Evolutionary conservation across 371 early-diverging fungal genomes (phyloP).

Genomic region (Capillidium rhysosporum): DNA sequence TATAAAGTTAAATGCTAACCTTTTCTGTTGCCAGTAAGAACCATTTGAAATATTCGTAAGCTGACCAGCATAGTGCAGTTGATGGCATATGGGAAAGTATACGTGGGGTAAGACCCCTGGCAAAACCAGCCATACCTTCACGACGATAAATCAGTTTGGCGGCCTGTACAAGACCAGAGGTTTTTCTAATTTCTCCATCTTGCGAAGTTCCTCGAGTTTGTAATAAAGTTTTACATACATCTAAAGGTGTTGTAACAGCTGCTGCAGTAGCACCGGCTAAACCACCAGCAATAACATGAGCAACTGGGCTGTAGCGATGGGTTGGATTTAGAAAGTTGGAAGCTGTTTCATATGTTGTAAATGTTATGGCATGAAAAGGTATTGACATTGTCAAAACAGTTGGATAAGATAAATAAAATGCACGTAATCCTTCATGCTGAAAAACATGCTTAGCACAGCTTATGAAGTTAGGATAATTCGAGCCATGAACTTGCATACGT

Average conservation of each 20-base stretch:
- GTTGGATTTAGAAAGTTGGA: constrained; percentile 50
- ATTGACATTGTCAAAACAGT: constrained; percentile 76
- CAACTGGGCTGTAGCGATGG: constrained; percentile 58
- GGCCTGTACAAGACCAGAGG: constrained; percentile 48
- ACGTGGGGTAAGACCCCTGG: constrained; percentile 62
- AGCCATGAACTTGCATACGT: constrained; percentile 69
- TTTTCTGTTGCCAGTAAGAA: constrained; percentile 13
- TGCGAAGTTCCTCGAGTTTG: constrained; percentile 66
- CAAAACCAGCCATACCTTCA: constrained; percentile 59
- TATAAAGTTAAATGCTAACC: background rate
- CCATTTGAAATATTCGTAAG: constrained; percentile 78
- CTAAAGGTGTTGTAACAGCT: constrained; percentile 78
- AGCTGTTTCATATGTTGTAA: constrained; percentile 70
- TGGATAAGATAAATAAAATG: constrained; percentile 83
- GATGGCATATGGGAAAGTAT: constrained; percentile 77
- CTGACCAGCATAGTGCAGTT: constrained; percentile 87
- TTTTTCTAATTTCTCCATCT: constrained; percentile 44
- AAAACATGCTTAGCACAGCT: constrained; percentile 43
- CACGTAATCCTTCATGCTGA: constrained; percentile 49
- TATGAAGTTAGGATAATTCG: constrained; percentile 29
- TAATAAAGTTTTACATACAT: constrained; percentile 80
- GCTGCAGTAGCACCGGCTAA: constrained; percentile 81
- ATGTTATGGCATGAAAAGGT: constrained; percentile 82
- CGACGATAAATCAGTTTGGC: constrained; percentile 45
- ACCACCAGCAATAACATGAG: constrained; percentile 73